These are phyloP conservation scores for Blepharisma japonicum DNA, from an alignment of 73 alveolate species.

Conservation along the genomic window DNA sequence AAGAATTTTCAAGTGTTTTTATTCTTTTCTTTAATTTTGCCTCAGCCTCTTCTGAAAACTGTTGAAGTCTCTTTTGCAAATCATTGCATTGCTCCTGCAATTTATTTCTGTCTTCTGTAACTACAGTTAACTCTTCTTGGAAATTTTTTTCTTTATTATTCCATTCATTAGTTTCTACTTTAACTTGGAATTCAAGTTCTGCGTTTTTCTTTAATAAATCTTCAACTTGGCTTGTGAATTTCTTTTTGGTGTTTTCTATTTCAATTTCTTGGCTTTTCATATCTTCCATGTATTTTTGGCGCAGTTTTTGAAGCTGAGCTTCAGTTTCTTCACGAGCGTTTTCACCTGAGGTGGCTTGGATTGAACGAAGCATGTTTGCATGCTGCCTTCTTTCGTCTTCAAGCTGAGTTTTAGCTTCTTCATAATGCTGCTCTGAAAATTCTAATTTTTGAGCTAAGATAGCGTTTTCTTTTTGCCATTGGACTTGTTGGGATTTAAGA, in stretches of 20 bases:
- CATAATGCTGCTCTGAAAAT: constrained; percentile 50
- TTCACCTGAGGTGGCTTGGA: constrained; percentile 41
- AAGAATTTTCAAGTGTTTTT: neutral
- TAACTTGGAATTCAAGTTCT: neutral
- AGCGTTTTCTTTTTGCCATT: constrained; percentile 67
- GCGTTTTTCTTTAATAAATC: neutral
- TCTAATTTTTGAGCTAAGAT: constrained; percentile 62
- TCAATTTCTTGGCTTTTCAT: neutral
- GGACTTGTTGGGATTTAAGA: neutral
- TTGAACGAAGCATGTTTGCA: constrained; percentile 34
- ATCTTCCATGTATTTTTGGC: constrained; percentile 5
- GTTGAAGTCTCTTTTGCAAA: neutral
- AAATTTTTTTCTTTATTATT: neutral
- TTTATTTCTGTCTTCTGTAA: constrained; percentile 2
- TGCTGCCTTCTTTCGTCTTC: constrained; percentile 49
- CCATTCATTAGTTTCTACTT: neutral
- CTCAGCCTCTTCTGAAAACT: constrained; percentile 5
- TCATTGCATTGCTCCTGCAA: neutral
- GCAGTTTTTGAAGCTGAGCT: neutral
- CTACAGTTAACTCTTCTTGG: neutral
- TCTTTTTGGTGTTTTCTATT: neutral
- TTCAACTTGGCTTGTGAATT: neutral
- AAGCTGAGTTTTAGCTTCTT: constrained; percentile 20
- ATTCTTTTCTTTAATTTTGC: neutral
- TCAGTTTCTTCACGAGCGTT: constrained; percentile 40